A percentile compares a stretch with the other conserved stretches of the same genome.
Conservation (phyloP, 192 early-diverging fungal genomes). For the Umbelopsis isabellina region DNA sequence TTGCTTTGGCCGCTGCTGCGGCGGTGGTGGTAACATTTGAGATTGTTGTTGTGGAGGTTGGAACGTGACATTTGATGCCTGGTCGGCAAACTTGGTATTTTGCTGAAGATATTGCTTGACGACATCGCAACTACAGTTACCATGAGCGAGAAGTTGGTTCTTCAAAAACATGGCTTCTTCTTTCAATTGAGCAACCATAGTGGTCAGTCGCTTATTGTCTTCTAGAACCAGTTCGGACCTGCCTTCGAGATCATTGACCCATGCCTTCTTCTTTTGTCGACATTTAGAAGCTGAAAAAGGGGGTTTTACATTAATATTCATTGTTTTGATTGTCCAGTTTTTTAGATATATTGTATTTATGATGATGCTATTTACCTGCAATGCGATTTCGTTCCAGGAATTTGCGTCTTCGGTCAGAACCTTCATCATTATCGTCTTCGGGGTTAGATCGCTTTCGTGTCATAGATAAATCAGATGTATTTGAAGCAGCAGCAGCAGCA, state of each 20-base stretch:
- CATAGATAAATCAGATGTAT: background rate
- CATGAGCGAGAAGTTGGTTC: conserved; percentile 28
- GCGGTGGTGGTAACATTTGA: conserved; percentile 16
- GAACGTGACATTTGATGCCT: background rate
- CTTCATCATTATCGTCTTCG: conserved; percentile 33
- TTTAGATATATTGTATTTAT: background rate
- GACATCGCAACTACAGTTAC: conserved; percentile 27
- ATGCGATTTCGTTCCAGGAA: conserved; percentile 35
- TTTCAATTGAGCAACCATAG: conserved; percentile 21
- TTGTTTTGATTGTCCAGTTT: no score
- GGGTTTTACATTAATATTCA: no score
- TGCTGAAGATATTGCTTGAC: conserved; percentile 25
- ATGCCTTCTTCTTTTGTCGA: conserved; percentile 36
- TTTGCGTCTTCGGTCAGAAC: conserved; percentile 25
- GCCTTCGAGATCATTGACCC: conserved; percentile 23
- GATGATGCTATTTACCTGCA: conserved; percentile 21
- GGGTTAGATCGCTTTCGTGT: conserved; percentile 28
- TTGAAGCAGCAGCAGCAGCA: background rate
- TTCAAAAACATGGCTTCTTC: conserved; percentile 27
- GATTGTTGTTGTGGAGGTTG: background rate
- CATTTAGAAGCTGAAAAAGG: conserved; percentile 24
- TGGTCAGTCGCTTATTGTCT: conserved; percentile 21
- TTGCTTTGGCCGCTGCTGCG: background rate
- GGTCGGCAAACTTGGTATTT: background rate
- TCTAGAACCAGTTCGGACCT: conserved; percentile 14